phyloP scores from a whole-genome alignment of 257 asterid species.

The Solanum piurae region DNA sequence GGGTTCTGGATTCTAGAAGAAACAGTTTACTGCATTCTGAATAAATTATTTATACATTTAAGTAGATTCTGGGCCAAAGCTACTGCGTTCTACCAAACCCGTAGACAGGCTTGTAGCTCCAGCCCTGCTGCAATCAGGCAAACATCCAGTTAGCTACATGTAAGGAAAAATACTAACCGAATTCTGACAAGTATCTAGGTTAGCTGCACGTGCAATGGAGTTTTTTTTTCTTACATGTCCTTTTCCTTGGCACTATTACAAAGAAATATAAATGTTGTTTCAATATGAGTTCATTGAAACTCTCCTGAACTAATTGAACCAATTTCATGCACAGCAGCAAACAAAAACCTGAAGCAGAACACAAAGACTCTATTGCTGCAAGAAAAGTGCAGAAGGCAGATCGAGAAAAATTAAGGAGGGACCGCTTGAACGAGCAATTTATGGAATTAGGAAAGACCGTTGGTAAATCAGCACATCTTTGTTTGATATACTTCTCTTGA shows the following conservation, averaged over 20 bases:
- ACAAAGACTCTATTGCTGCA: constrained; percentile 50
- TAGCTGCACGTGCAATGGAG: neutral
- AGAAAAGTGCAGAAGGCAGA: constrained; percentile 95
- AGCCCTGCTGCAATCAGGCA: neutral
- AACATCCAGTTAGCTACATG: neutral
- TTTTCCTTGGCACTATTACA: neutral
- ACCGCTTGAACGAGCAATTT: constrained; percentile 91
- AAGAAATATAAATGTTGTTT: neutral
- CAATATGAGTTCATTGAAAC: neutral
- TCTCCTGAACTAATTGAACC: neutral
- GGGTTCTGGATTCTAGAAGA: neutral
- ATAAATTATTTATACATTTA: neutral
- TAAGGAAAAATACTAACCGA: neutral
- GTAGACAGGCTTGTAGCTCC: neutral
- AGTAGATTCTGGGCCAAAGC: neutral
- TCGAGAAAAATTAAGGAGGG: constrained; percentile 95
- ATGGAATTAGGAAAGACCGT: constrained; percentile 74
- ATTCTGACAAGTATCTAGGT: neutral
- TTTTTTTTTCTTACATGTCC: neutral
- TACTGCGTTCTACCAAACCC: neutral
- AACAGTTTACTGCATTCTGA: neutral
- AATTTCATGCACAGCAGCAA: neutral
- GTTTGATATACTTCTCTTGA: neutral
- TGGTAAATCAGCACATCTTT: constrained; percentile 34
- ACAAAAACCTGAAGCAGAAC: constrained; percentile 57